Percentiles rank a stretch among this genome's conserved stretches.
These are phyloP conservation scores for Xylaria sp. DNA, from an alignment of 495 filamentous ascomycete genomes.

Conservation along the genomic window DNA sequence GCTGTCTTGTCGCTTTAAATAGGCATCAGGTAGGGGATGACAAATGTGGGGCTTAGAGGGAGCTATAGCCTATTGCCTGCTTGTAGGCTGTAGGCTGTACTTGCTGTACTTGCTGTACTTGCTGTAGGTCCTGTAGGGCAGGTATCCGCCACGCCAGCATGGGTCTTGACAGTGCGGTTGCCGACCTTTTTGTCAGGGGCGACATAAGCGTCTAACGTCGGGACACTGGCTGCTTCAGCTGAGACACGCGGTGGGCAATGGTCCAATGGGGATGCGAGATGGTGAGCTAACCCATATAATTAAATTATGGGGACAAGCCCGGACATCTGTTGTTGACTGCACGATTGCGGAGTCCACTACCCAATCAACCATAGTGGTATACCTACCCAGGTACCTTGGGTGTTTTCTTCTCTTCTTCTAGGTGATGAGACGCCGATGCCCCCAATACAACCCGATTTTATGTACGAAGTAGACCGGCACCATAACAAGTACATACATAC, in stretches of 20 bases:
- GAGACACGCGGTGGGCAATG: background rate
- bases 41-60: too few relatives aligned
- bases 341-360: background rate
- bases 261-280: background rate
- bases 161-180: background rate
- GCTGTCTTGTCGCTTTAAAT: slow-evolving; percentile 14
- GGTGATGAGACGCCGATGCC: background rate
- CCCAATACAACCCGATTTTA: background rate
- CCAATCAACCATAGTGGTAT: too few relatives aligned
- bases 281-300: background rate
- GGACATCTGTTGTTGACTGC: slow-evolving; percentile 5
- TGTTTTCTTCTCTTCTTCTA: background rate
- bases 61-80: background rate
- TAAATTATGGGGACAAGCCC: background rate
- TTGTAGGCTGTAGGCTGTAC: too few relatives aligned
- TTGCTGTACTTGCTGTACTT: background rate
- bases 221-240: background rate
- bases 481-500: too few relatives aligned
- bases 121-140: background rate
- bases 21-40: background rate
- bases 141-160: background rate
- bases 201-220: too few relatives aligned
- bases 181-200: background rate
- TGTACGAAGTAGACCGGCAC: background rate
- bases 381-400: too few relatives aligned